phyloP scores from a whole-genome alignment of 1,284 basidiomycete genomes.

The Rhodotorula sp. region DNA sequence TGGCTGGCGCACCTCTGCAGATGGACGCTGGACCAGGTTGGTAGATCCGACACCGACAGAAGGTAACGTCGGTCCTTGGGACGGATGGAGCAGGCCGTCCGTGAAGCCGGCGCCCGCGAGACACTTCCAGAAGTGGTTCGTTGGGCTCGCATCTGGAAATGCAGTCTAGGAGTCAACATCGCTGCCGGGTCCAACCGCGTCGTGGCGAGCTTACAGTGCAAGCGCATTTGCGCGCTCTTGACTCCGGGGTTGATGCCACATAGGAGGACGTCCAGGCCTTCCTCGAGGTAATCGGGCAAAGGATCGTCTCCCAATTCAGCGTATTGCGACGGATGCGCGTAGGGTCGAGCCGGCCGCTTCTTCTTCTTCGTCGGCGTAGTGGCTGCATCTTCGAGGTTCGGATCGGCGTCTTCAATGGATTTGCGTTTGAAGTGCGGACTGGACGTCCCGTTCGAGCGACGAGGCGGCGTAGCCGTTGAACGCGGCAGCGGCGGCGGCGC shows the following conservation, averaged over 20 bases:
- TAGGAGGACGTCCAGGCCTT: constrained; percentile 50
- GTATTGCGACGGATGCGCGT: constrained; percentile 50
- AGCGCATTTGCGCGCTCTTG: constrained; percentile 62
- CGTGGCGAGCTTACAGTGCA: constrained; percentile 58
- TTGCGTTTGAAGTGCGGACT: constrained; percentile 4
- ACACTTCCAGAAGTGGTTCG: constrained; percentile 59
- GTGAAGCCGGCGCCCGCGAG: constrained; percentile 64
- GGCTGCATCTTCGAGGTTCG: background rate
- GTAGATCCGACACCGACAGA: constrained; percentile 55
- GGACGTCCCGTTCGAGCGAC: constrained; percentile 1
- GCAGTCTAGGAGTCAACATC: background rate
- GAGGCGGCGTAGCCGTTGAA: constrained; percentile 2
- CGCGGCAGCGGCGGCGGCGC: too few relatives aligned
- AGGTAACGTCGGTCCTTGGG: constrained; percentile 57
- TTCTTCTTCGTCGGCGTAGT: constrained; percentile 19
- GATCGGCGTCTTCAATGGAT: background rate
- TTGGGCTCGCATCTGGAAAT: constrained; percentile 56
- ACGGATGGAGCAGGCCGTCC: constrained; percentile 53
- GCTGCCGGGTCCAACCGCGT: too few relatives aligned
- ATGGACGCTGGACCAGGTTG: constrained; percentile 32
- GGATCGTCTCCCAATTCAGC: constrained; percentile 46
- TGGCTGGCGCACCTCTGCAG: constrained; percentile 17
- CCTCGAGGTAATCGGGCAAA: constrained; percentile 53
- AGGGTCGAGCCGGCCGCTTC: constrained; percentile 45
- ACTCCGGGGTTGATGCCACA: constrained; percentile 43